Percentiles rank a stretch among this genome's conserved stretches.
These are phyloP conservation scores for Stachybotrys echinatus DNA, from an alignment of 2,329 filamentous ascomycete species.

Conservation along the genomic window DNA sequence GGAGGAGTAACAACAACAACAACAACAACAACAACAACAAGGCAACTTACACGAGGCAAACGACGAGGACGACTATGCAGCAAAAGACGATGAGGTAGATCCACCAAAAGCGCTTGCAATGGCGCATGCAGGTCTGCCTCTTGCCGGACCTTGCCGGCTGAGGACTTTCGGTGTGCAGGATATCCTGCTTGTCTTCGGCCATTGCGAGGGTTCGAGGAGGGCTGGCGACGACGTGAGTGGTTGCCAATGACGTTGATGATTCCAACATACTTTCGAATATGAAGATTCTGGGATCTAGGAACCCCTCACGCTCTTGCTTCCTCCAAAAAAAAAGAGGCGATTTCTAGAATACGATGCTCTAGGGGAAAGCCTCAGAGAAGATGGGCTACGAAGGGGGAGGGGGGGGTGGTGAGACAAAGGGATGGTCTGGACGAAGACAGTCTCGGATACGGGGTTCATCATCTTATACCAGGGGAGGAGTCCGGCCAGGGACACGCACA, in stretches of 20 bases:
- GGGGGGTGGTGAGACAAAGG: neutral
- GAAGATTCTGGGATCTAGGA: no score
- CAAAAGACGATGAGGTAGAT: slow-evolving; percentile 46
- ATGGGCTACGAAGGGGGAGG: neutral
- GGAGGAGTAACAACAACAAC: neutral
- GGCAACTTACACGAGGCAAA: slow-evolving; percentile 54
- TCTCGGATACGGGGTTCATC: neutral
- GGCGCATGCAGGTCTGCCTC: slow-evolving; percentile 35
- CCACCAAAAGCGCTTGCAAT: slow-evolving; percentile 59
- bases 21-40: neutral
- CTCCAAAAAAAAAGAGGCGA: no score
- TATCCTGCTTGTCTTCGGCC: slow-evolving; percentile 29
- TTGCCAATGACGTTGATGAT: no score
- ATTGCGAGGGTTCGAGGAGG: slow-evolving; percentile 15
- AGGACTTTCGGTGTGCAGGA: slow-evolving; percentile 28
- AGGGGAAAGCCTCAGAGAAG: neutral
- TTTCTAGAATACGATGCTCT: no score
- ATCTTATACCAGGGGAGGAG: no score
- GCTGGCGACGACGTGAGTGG: neutral
- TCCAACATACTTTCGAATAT: no score
- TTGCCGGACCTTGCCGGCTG: slow-evolving; percentile 20
- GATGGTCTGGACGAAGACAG: neutral
- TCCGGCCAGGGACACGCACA: no score
- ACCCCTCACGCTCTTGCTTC: no score
- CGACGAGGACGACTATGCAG: slow-evolving; percentile 45